phyloP scores from a whole-genome alignment of 2,329 filamentous ascomycete genomes.

The Tolypocladium tundrense region DNA sequence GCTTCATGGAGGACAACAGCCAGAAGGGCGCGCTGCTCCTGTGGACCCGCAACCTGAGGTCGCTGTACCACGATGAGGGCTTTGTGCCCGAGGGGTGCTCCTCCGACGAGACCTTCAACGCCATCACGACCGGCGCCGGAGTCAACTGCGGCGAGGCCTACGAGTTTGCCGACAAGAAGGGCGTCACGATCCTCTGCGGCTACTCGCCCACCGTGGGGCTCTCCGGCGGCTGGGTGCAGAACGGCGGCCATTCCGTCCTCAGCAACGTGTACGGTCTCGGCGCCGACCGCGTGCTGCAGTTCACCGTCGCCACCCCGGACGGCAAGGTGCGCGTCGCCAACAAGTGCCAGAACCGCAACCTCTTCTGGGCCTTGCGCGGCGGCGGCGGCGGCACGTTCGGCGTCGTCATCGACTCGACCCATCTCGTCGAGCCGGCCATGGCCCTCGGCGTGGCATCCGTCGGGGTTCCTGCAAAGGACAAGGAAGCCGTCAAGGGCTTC shows the following conservation, averaged over 20 bases:
- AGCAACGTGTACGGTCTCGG: constrained; percentile 29
- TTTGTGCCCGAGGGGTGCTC: constrained; percentile 3
- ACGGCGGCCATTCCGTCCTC: constrained; percentile 39
- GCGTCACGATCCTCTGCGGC: constrained; percentile 2
- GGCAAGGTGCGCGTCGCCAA: constrained; percentile 30
- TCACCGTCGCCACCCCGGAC: constrained; percentile 30
- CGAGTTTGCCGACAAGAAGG: constrained; percentile 2
- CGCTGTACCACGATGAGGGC: not conserved
- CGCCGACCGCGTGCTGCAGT: constrained; percentile 22
- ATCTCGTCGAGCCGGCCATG: constrained; percentile 1
- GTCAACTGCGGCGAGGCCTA: constrained; percentile 6
- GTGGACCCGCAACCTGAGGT: constrained; percentile 3
- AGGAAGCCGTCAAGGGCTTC: not conserved
- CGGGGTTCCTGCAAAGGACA: not conserved
- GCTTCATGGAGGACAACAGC: constrained; percentile 2
- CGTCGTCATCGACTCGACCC: constrained; percentile 28
- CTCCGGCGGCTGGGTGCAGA: constrained; percentile 18
- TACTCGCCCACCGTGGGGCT: constrained; percentile 13
- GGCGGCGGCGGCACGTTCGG: constrained; percentile 33
- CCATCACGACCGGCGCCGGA: constrained; percentile 3
- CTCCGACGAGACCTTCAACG: not conserved
- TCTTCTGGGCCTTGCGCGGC: constrained; percentile 40
- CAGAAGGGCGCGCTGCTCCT: constrained; percentile 2
- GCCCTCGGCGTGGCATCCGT: constrained; percentile 2
- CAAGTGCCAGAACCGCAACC: constrained; percentile 28